Evolutionary conservation across 2,329 filamentous ascomycete species (phyloP).

Genomic region (Coniella lustricola): DNA sequence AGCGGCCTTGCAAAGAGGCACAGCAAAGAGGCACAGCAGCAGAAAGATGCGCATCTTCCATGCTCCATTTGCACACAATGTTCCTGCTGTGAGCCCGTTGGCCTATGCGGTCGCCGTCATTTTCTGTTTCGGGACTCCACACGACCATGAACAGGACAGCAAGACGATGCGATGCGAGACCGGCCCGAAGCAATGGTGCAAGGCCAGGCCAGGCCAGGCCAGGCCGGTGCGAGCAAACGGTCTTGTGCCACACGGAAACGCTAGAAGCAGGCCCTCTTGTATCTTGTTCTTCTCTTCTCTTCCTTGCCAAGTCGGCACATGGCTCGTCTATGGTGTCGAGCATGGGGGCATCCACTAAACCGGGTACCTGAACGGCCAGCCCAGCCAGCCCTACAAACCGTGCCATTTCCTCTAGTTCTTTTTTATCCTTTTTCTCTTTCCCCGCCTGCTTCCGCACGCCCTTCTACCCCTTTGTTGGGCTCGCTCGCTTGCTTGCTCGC

Average conservation of each 20-base stretch:
- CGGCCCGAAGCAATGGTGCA: not conserved
- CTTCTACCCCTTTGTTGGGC: too few relatives aligned
- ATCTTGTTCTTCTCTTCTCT: not conserved
- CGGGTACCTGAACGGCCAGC: not conserved
- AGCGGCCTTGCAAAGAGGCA: too few relatives aligned
- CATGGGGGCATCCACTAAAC: not conserved
- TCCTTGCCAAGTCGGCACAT: not conserved
- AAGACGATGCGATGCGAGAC: not conserved
- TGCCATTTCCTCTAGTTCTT: not conserved
- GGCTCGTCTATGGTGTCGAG: not conserved
- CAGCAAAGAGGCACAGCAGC: too few relatives aligned
- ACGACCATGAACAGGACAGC: too few relatives aligned
- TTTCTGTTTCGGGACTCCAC: too few relatives aligned
- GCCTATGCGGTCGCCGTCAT: too few relatives aligned
- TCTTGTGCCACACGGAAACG: constrained; percentile 2
- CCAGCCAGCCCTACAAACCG: not conserved
- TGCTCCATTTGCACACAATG: too few relatives aligned
- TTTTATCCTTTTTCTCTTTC: too few relatives aligned
- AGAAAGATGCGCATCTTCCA: too few relatives aligned
- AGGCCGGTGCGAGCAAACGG: not conserved
- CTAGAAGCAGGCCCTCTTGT: not conserved
- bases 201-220: not conserved
- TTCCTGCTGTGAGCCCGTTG: too few relatives aligned
- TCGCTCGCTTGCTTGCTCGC: too few relatives aligned
- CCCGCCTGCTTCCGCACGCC: too few relatives aligned